Evolutionary conservation across 2,329 filamentous ascomycete species (phyloP), one percentile per base, ranked within the genome.

Genomic region (Bipolaris gigantea): DNA sequence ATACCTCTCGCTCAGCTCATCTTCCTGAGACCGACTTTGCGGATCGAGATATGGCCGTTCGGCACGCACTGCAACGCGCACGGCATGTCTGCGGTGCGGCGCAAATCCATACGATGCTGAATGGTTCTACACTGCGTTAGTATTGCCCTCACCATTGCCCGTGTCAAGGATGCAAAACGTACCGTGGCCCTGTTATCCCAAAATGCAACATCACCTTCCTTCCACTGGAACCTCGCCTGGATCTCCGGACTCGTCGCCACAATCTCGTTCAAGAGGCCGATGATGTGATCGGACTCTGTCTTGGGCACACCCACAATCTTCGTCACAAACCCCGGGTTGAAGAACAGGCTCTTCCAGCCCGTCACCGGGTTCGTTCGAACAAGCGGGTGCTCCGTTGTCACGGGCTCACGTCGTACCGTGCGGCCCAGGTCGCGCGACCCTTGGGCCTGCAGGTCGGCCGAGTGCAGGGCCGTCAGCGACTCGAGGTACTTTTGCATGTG

Each of bases 181-280:
- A 84, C 80, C 41, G 77, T 80, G 34, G 80, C 74, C 16, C 85
- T 76, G 59, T 88, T 89, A 65, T 89, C 86, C 86, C 86, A 89
- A 53, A 89, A 80, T 0, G 85, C 85, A 1, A 89, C 83, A 53
- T 88, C 87, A 38, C 83, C 80, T 57, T 83, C 81, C 39, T 80
- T 78, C 86, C 86, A 88, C 60, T 82, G 80, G 65, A 87, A 85
- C 16, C 88, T 80, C 5, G 83, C 86, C 63, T 90, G 87, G 55
- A 88, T 78, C 70, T 92, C 89, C 38, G 88, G 86, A 6, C 79
- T 84, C 1, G 81, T 82, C 2, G 79, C 72, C 6, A 85, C 77
- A 21, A 85, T 73, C 62, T 83, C 80, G 32, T 82, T 83, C 32
- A 85, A 74, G 42, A 80, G 77, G 2, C 69, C 64, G 55, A 84